phyloP scores from a whole-genome alignment of 139 green algal genomes.

The Edaphochlamys debaryana region DNA sequence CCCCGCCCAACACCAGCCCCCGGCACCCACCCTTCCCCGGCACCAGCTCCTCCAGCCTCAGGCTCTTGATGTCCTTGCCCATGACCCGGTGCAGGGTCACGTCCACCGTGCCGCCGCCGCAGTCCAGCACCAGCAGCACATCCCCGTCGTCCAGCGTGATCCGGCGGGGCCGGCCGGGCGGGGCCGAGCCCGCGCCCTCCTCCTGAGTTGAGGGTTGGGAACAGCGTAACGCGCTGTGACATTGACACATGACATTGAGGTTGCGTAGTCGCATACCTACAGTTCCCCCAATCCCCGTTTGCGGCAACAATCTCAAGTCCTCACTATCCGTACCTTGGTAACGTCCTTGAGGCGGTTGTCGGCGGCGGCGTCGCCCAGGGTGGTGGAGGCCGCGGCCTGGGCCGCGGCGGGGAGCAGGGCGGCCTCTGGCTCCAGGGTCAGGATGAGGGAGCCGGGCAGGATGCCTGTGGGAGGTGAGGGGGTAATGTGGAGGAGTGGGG shows the following conservation, averaged over 20 bases:
- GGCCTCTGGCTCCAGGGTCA: constrained; percentile 34
- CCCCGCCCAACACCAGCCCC: no score
- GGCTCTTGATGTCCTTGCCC: not conserved
- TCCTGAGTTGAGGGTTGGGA: no score
- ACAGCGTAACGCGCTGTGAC: no score
- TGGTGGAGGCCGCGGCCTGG: not conserved
- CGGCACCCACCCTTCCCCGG: not conserved
- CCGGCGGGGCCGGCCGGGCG: no score
- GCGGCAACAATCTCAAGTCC: no score
- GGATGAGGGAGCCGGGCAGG: not conserved
- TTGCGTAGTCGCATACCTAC: no score
- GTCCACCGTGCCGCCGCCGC: constrained; percentile 39
- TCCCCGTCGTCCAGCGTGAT: not conserved
- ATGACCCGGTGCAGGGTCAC: constrained; percentile 18
- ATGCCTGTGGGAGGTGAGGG: no score
- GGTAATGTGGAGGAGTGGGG: not conserved
- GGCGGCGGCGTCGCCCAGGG: no score
- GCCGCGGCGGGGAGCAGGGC: not conserved
- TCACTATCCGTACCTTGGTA: not conserved
- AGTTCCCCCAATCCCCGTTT: no score
- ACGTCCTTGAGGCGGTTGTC: not conserved
- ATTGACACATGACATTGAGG: no score
- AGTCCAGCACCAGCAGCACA: constrained; percentile 41
- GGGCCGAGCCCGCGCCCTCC: no score
- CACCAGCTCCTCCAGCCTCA: constrained; percentile 13